Conservation (phyloP, 768 basidiomycete genomes). For the Chalciporus pseudorubinellus region DNA sequence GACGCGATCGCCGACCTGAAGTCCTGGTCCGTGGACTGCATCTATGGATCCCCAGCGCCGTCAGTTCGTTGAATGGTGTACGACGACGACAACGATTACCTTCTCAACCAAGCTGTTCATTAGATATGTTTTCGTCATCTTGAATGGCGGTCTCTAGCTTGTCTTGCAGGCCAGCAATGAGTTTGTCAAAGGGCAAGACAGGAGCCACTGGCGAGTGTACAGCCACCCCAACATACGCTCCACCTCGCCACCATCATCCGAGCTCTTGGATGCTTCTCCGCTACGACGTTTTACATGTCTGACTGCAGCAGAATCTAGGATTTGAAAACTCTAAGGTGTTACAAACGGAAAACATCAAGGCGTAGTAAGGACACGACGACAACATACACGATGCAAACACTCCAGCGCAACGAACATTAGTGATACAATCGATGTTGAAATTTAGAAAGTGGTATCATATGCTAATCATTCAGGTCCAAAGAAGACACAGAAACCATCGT, state of each 20-base stretch:
- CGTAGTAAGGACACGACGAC: neutral
- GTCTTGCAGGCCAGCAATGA: neutral
- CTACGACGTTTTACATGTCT: too few species aligned
- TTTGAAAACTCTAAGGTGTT: conserved; percentile 2
- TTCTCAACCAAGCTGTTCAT: conserved; percentile 87
- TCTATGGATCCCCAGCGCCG: conserved; percentile 42
- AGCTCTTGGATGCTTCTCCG: too few species aligned
- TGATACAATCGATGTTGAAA: conserved; percentile 1
- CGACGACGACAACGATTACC: conserved; percentile 35
- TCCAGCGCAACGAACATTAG: neutral
- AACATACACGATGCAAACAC: neutral
- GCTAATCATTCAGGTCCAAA: neutral
- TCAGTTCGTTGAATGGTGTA: neutral
- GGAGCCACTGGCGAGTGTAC: conserved; percentile 19
- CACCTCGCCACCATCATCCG: too few species aligned
- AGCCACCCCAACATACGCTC: conserved; percentile 12
- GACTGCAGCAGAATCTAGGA: conserved; percentile 1
- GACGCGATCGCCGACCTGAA: conserved; percentile 56
- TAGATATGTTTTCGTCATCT: conserved; percentile 81
- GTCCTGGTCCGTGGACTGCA: conserved; percentile 90
- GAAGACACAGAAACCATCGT: neutral
- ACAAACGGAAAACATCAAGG: neutral
- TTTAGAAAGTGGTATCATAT: neutral
- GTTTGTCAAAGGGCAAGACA: conserved; percentile 11
- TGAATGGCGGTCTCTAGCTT: conserved; percentile 17